Evolutionary conservation across 306 rosid species (phyloP).

Genomic region (Herpetospermum pedunculosum): DNA sequence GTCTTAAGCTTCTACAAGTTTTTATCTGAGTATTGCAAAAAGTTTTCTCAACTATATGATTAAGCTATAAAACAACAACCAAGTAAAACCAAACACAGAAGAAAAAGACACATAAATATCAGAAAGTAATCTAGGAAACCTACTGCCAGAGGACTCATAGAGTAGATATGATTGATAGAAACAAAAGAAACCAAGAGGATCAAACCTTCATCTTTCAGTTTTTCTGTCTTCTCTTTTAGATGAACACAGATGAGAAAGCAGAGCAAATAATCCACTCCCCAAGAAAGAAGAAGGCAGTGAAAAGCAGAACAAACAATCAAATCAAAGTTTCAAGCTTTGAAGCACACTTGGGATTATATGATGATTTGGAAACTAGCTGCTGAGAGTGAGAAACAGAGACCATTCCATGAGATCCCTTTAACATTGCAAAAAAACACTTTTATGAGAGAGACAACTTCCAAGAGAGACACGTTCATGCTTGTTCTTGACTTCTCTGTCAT

Average conservation of each 20-base stretch:
- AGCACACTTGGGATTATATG: background rate
- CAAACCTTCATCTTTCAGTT: conserved; percentile 52
- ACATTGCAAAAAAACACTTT: background rate
- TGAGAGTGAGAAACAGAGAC: background rate
- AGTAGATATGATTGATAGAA: background rate
- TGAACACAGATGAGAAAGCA: conserved; percentile 2
- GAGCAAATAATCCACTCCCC: background rate
- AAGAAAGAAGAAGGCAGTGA: conserved; percentile 3
- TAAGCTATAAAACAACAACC: background rate
- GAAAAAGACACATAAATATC: background rate
- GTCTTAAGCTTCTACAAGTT: background rate
- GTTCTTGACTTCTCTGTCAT: conserved; percentile 14
- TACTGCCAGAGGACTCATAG: background rate
- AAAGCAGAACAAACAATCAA: conserved; percentile 15
- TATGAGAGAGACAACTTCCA: background rate
- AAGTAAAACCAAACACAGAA: background rate
- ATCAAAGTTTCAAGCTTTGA: background rate
- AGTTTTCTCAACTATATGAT: background rate
- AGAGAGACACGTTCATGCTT: background rate
- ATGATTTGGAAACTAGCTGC: conserved; percentile 4
- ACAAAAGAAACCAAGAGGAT: conserved; percentile 1
- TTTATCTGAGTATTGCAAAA: background rate
- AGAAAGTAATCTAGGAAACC: background rate
- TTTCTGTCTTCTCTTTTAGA: background rate
- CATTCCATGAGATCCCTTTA: background rate